Evolutionary conservation across 1,139 yeast species (phyloP).

Genomic region (Magnusiomyces sp.): DNA sequence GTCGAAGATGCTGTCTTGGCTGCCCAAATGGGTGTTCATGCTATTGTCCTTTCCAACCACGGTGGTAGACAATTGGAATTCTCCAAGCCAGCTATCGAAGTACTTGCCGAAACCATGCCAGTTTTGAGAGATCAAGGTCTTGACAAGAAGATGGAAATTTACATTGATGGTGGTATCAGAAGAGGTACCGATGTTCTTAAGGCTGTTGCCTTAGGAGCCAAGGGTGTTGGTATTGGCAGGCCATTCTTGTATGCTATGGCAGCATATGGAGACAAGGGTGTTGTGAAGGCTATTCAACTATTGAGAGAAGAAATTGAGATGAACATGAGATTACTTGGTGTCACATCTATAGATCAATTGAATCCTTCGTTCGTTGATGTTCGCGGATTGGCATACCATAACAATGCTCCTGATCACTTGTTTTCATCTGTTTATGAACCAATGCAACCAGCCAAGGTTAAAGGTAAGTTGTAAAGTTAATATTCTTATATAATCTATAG

Average conservation of each 20-base stretch:
- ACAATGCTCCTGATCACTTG: slow-evolving; percentile 40
- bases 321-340: slow-evolving; percentile 87
- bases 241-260: slow-evolving; percentile 73
- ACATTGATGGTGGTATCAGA: slow-evolving; percentile 67
- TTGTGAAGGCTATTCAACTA: slow-evolving; percentile 63
- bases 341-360: slow-evolving; percentile 53
- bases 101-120: slow-evolving; percentile 56
- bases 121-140: slow-evolving; percentile 41
- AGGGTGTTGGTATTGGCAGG: slow-evolving; percentile 70
- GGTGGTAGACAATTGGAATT: slow-evolving; percentile 76
- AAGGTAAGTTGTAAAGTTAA: slow-evolving; percentile 8
- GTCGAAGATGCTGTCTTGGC: slow-evolving; percentile 60
- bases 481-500: neutral
- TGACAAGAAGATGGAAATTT: slow-evolving; percentile 51
- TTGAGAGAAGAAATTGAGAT: slow-evolving; percentile 74
- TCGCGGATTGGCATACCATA: slow-evolving; percentile 33
- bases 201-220: slow-evolving; percentile 68
- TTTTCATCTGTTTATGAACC: slow-evolving; percentile 38
- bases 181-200: slow-evolving; percentile 66
- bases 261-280: slow-evolving; percentile 73
- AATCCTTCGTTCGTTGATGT: slow-evolving; percentile 47
- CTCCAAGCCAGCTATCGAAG: slow-evolving; percentile 59
- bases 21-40: slow-evolving; percentile 53
- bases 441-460: slow-evolving; percentile 26
- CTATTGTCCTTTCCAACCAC: slow-evolving; percentile 65